Evolutionary conservation across 2,329 filamentous ascomycete species (phyloP).

Genomic region (Exserohilum rostratum): DNA sequence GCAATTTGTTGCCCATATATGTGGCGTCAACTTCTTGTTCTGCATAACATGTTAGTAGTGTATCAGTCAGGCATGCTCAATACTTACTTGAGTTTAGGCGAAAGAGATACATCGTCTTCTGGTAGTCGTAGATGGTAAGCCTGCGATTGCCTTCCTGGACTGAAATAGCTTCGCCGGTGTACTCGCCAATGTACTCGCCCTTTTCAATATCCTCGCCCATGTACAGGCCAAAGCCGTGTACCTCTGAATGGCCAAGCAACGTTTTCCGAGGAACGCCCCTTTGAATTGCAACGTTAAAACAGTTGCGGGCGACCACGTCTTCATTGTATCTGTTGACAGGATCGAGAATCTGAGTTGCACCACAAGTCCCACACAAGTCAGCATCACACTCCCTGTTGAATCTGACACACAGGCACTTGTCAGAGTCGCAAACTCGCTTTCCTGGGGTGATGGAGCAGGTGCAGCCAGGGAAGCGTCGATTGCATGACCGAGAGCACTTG

Average conservation of each 20-base stretch:
- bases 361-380: slow-evolving; percentile 73
- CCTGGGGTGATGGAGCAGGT: slow-evolving; percentile 35
- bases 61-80: neutral
- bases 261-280: slow-evolving; percentile 69
- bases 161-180: slow-evolving; percentile 77
- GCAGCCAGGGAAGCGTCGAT: slow-evolving; percentile 55
- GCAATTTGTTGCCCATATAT: slow-evolving; percentile 77
- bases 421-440: slow-evolving; percentile 51
- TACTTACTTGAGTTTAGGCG: slow-evolving; percentile 54
- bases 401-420: slow-evolving; percentile 69
- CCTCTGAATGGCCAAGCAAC: slow-evolving; percentile 71
- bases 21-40: slow-evolving; percentile 70
- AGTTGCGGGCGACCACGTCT: slow-evolving; percentile 63
- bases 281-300: slow-evolving; percentile 76
- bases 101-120: slow-evolving; percentile 68
- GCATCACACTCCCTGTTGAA: slow-evolving; percentile 82
- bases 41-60: slow-evolving; percentile 18
- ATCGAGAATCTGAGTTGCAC: slow-evolving; percentile 71
- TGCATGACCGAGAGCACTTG: slow-evolving; percentile 66
- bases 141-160: slow-evolving; percentile 72
- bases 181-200: slow-evolving; percentile 80
- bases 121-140: slow-evolving; percentile 67
- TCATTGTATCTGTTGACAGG: slow-evolving; percentile 69
- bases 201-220: slow-evolving; percentile 69
- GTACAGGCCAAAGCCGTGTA: slow-evolving; percentile 79